These are phyloP conservation scores for Penicillium rolfsii DNA, from an alignment of 2,329 filamentous ascomycete species.

Conservation along the genomic window DNA sequence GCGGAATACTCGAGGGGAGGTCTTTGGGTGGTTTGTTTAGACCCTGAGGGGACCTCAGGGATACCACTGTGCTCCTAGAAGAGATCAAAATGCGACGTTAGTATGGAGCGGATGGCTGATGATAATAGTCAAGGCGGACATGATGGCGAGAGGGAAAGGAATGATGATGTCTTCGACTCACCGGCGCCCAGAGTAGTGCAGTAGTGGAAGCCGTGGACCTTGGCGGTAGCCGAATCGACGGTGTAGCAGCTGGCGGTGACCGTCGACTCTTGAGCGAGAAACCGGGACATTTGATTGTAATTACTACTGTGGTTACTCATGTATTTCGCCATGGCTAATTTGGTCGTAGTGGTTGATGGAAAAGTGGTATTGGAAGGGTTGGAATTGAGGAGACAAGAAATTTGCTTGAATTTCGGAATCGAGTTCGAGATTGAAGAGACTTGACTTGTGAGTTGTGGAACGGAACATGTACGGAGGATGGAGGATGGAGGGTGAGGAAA, in stretches of 20 bases:
- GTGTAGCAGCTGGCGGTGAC: slow-evolving; percentile 91
- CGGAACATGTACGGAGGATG: slow-evolving; percentile 5
- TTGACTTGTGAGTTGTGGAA: slow-evolving; percentile 7
- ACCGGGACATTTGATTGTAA: slow-evolving; percentile 62
- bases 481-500: slow-evolving; percentile 1
- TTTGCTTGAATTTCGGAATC: not conserved
- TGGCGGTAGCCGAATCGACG: slow-evolving; percentile 69
- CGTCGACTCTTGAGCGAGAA: slow-evolving; percentile 57
- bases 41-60: slow-evolving; percentile 89
- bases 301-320: slow-evolving; percentile 75
- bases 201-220: slow-evolving; percentile 86
- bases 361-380: slow-evolving; percentile 2
- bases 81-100: not conserved
- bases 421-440: slow-evolving; percentile 3
- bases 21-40: slow-evolving; percentile 83
- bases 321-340: slow-evolving; percentile 47
- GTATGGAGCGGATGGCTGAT: not conserved
- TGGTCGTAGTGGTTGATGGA: slow-evolving; percentile 13
- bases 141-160: not conserved
- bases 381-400: not conserved
- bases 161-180: slow-evolving; percentile 45
- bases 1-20: slow-evolving; percentile 81
- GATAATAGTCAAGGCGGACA: too few species aligned
- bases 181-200: slow-evolving; percentile 88
- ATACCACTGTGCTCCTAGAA: slow-evolving; percentile 82